Conservation (phyloP, 2,329 filamentous ascomycete species). For the Escovopsis sp. region DNA sequence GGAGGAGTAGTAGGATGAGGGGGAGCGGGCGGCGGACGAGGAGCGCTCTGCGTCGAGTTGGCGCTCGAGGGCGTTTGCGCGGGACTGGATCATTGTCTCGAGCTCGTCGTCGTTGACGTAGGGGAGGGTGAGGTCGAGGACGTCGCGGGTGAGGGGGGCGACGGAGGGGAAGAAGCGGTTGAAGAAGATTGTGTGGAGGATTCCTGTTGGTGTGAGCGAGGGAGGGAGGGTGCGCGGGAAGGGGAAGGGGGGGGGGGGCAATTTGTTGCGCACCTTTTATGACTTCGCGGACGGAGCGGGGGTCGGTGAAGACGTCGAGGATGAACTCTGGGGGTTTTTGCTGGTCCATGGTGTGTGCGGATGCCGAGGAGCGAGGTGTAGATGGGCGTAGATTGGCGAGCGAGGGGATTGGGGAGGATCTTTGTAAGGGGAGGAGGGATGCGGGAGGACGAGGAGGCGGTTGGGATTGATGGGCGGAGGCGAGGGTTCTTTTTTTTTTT, state of each 20-base stretch:
- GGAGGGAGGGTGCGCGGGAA: conserved; percentile 3
- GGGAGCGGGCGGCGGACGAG: too few relatives aligned
- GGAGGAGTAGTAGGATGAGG: too few relatives aligned
- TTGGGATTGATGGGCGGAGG: too few relatives aligned
- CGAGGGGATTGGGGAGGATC: too few relatives aligned
- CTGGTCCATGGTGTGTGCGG: too few relatives aligned
- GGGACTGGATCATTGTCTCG: conserved; percentile 84
- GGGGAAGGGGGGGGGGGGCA: conserved; percentile 6
- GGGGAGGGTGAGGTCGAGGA: conserved; percentile 80
- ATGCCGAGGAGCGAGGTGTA: too few relatives aligned
- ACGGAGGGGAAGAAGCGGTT: conserved; percentile 91
- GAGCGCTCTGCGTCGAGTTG: conserved; percentile 51
- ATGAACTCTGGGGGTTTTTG: conserved; percentile 68
- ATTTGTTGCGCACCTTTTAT: conserved; percentile 84
- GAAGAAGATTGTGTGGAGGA: conserved; percentile 97
- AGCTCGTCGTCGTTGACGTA: conserved; percentile 83
- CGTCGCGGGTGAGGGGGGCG: conserved; percentile 67
- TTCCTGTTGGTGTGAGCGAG: conserved; percentile 37
- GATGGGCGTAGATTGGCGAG: too few relatives aligned
- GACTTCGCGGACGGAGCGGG: conserved; percentile 76
- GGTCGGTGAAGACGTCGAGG: conserved; percentile 86
- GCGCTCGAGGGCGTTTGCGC: conserved; percentile 63
- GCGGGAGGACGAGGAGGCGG: too few relatives aligned
- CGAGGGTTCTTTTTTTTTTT: too few relatives aligned
- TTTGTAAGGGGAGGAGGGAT: too few relatives aligned